Base-by-base conservation (phyloP, 768 basidiomycete species). In the Tylopilus subfusipes region DNA sequence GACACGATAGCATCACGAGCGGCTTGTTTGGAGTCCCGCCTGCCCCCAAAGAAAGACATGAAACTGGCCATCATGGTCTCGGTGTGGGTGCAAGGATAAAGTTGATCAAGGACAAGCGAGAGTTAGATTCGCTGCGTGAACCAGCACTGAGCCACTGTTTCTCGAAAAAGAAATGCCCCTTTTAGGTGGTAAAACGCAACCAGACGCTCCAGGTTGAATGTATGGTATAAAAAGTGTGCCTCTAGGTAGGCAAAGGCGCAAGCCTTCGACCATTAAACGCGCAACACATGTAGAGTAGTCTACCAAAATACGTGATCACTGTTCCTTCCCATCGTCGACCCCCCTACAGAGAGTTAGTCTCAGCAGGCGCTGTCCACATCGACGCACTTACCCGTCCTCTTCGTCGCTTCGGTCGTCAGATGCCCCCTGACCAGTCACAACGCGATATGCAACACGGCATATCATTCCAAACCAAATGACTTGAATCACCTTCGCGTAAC, bases 1-100 rank as follows among this genome's bases (percentile, higher is more conserved):
- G n/a, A n/a, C n/a, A n/a, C n/a, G n/a, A n/a, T n/a, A n/a, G 97
- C 92, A 69, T 97, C 92, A 59, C 93, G 82, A 42, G 96, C 87
- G 25, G 86, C 77, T 73, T 88, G 84, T 72, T 90, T 91, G 22
- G 91, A 80, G 67, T 95, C 89, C 62, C 84, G 82, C 59, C 85
- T 81, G 47, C 88, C 86, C 13, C 86, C 88, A 71, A 99, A 93
- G 77, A 89, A 96, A 69, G 85, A 88, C 86, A 97, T 90, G 52
- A 90, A 75, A 33, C 83, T 76, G 16, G 84, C 77, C 85, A 89
- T 86, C 84, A 85, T 88, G 51, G 39, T 53, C 34, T 34, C 19
- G 3, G 48, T 8, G 46, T 36, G n/a, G 40, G 46, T 56, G 22
- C 33, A 38, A 42, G 27, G 46, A 48, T 25, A 40, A 49, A 27